These are phyloP conservation scores for Eutypella sp. DNA, from an alignment of 2,329 filamentous ascomycete species.

Conservation along the genomic window DNA sequence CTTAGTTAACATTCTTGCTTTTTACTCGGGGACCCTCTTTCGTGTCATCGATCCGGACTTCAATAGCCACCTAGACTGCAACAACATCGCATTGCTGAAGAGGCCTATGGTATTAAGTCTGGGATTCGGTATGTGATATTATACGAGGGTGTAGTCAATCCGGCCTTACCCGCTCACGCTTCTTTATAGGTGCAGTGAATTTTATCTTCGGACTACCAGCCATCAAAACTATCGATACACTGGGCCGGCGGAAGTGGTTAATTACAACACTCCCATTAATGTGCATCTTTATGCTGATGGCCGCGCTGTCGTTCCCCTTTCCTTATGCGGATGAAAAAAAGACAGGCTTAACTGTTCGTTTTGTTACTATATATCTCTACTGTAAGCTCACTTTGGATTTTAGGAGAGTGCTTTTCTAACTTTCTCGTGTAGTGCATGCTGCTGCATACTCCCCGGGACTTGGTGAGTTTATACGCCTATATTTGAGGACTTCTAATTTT, in stretches of 20 bases:
- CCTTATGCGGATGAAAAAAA: background rate
- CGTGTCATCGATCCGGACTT: background rate
- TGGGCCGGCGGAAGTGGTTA: constrained; percentile 34
- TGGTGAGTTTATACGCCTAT: constrained; percentile 2
- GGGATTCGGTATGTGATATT: constrained; percentile 13
- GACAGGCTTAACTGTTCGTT: constrained; percentile 10
- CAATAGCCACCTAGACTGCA: background rate
- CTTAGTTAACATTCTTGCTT: constrained; percentile 32
- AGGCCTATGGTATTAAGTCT: constrained; percentile 20
- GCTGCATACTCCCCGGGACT: constrained; percentile 31
- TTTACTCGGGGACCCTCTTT: constrained; percentile 29
- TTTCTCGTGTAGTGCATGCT: constrained; percentile 25
- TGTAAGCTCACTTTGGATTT: constrained; percentile 2
- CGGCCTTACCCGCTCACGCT: background rate
- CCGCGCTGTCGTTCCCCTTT: constrained; percentile 25
- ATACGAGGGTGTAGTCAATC: background rate
- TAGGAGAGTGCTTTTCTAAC: background rate
- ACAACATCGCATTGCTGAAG: background rate
- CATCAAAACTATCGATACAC: constrained; percentile 25
- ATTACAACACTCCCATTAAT: constrained; percentile 34
- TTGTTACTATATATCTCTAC: constrained; percentile 29
- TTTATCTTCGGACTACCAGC: constrained; percentile 34
- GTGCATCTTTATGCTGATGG: constrained; percentile 32
- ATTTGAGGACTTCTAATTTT: background rate
- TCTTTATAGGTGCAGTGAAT: constrained; percentile 27